phyloP scores from a whole-genome alignment of 2,329 filamentous ascomycete species.

The Grosmannia penicillata region DNA sequence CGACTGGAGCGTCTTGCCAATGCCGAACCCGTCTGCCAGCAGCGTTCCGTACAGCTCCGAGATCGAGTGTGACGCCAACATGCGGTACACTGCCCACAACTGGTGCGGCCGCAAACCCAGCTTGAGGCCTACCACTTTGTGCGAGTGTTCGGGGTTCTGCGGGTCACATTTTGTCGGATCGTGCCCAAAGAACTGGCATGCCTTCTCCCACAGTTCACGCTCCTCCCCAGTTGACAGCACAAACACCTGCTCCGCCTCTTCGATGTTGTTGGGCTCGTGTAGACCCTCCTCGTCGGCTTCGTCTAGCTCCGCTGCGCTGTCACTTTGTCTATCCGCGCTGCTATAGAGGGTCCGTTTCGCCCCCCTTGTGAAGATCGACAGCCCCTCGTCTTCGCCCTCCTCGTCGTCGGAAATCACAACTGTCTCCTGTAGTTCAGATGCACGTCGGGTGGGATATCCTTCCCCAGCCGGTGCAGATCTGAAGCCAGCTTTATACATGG shows the following conservation, averaged over 20 bases:
- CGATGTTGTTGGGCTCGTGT: neutral
- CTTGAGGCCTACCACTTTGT: neutral
- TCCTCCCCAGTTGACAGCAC: neutral
- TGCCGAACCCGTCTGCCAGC: neutral
- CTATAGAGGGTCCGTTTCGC: too few species aligned
- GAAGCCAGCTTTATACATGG: too few species aligned
- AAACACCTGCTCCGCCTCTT: neutral
- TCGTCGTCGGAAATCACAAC: conserved; percentile 1
- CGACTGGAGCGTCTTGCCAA: conserved; percentile 1
- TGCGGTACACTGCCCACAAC: conserved; percentile 1
- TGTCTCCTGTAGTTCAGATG: neutral
- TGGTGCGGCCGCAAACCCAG: neutral
- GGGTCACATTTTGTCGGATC: neutral
- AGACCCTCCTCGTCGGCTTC: conserved; percentile 1
- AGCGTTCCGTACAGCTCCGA: neutral
- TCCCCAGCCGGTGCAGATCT: too few species aligned
- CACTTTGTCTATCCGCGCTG: too few species aligned
- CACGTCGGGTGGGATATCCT: neutral
- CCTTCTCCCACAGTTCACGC: neutral
- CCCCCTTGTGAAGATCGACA: too few species aligned
- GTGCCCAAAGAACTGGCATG: conserved; percentile 1
- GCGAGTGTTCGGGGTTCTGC: neutral
- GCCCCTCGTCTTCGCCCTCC: neutral
- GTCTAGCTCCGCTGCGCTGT: too few species aligned
- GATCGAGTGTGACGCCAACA: neutral